Evolutionary conservation across 345 rosid species (phyloP).

Genomic region (Acer negundo): DNA sequence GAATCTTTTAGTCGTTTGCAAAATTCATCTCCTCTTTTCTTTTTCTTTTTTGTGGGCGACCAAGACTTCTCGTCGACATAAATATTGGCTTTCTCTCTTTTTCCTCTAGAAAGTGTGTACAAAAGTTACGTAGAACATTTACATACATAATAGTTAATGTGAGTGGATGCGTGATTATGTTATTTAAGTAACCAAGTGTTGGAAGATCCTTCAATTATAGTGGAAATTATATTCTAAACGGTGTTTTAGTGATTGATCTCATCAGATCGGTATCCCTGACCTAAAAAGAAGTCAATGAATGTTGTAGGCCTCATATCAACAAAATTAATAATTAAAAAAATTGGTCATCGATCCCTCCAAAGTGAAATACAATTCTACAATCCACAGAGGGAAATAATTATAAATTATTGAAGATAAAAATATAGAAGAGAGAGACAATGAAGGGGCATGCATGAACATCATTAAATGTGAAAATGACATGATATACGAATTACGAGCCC

Average conservation of each 20-base stretch:
- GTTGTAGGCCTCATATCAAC: not conserved
- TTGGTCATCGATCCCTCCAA: too few species aligned
- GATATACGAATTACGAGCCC: not conserved
- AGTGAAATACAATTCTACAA: too few species aligned
- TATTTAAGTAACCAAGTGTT: too few species aligned
- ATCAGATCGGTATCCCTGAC: rapidly evolving
- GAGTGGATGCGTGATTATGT: too few species aligned
- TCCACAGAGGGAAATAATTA: too few species aligned
- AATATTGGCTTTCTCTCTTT: not conserved
- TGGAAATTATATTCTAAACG: too few species aligned
- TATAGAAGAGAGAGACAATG: not conserved
- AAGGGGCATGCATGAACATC: not conserved
- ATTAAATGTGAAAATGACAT: constrained; percentile 29
- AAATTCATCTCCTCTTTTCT: not conserved
- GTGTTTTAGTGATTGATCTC: too few species aligned
- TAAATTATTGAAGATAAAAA: too few species aligned
- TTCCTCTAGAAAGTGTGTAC: not conserved
- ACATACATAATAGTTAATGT: too few species aligned
- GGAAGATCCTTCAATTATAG: too few species aligned
- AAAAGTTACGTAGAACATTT: not conserved
- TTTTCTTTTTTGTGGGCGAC: not conserved
- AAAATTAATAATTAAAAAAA: too few species aligned
- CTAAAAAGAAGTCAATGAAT: not conserved
- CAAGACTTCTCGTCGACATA: not conserved
- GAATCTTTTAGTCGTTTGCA: not conserved